Conservation (phyloP, 139 green algal species). For the Asterochloris sp. region DNA sequence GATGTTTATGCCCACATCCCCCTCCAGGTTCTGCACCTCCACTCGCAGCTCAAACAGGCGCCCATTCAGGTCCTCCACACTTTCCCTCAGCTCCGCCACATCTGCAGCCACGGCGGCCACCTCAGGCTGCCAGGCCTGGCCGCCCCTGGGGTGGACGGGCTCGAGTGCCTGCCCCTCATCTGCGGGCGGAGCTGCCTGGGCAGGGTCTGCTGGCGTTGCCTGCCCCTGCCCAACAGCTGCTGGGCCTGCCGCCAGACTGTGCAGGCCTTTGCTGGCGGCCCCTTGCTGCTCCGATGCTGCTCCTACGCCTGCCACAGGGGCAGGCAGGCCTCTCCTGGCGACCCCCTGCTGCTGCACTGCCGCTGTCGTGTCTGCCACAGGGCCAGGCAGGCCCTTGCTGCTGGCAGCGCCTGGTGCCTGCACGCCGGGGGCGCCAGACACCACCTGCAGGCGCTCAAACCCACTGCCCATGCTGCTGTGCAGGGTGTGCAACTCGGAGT, state of each 20-base stretch:
- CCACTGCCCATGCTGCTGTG: background rate
- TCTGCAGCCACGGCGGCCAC: background rate
- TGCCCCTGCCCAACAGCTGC: background rate
- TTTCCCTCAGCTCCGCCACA: background rate
- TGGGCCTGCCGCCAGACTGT: background rate
- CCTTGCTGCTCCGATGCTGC: background rate
- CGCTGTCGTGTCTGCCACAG: background rate
- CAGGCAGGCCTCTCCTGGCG: too few species aligned
- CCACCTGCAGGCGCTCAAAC: background rate
- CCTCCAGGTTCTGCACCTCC: conserved; percentile 12
- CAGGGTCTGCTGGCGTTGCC: background rate
- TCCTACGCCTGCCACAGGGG: background rate
- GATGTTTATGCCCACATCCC: background rate
- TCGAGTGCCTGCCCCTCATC: background rate
- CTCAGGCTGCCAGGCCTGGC: background rate
- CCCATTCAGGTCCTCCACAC: conserved; percentile 4
- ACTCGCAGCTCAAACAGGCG: conserved; percentile 19
- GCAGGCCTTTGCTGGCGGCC: background rate
- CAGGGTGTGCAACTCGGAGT: background rate
- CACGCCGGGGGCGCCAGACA: too few species aligned
- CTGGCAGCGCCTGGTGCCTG: background rate
- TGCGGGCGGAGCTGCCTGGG: background rate
- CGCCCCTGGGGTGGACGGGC: too few species aligned
- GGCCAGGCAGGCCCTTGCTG: background rate
- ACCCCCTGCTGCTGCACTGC: background rate